These are phyloP conservation scores for Smallanthus sonchifolius DNA, from an alignment of 129 eudicot species.

Conservation along the genomic window DNA sequence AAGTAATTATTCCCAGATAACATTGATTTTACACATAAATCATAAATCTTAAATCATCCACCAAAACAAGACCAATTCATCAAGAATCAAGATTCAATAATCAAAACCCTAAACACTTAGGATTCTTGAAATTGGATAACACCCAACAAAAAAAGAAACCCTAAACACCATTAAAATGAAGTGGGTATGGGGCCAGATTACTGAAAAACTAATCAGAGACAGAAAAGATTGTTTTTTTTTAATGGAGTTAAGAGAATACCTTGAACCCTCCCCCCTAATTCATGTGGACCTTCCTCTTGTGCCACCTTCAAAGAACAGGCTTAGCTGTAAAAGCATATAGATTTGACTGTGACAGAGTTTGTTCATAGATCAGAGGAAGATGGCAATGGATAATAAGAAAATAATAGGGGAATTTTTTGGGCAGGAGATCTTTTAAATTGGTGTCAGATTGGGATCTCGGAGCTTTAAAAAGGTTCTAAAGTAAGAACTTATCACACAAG, in stretches of 20 bases:
- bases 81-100: neutral
- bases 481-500: conserved; percentile 20
- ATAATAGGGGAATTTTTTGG: conserved; percentile 49
- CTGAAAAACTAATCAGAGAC: conserved; percentile 23
- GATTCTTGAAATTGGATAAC: too few relatives aligned
- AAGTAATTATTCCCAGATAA: conserved; percentile 39
- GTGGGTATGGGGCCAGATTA: conserved; percentile 60
- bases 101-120: too few relatives aligned
- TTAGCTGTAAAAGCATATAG: conserved; percentile 83
- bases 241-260: conserved; percentile 62
- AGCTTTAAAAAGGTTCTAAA: conserved; percentile 25
- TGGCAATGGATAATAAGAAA: conserved; percentile 47
- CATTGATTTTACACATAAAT: conserved; percentile 23
- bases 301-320: conserved; percentile 51
- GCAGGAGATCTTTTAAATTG: conserved; percentile 44
- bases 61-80: conserved; percentile 23
- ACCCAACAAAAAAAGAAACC: conserved; percentile 23
- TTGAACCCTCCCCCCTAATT: conserved; percentile 71
- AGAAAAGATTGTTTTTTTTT: conserved; percentile 31
- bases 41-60: conserved; percentile 32
- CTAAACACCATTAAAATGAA: conserved; percentile 54
- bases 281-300: conserved; percentile 70
- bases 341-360: conserved; percentile 82
- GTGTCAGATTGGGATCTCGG: conserved; percentile 72
- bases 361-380: conserved; percentile 65